Evolutionary conservation across 2,329 filamentous ascomycete genomes (phyloP), one percentile per base, ranked within the genome.

Genomic region (Ophiosphaerella herpotricha): DNA sequence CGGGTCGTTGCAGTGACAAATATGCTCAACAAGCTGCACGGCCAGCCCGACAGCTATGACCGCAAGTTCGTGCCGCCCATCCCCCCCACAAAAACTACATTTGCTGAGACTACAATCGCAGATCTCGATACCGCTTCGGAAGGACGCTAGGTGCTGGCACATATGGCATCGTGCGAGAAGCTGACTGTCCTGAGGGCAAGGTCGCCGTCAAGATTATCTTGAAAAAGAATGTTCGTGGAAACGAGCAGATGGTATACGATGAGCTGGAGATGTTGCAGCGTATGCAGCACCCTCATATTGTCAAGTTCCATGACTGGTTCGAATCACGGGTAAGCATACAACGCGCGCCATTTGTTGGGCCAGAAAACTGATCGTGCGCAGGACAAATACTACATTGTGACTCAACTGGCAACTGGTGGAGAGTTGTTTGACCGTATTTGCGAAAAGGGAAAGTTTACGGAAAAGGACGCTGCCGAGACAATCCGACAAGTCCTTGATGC

Each of bases 341-440:
- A 29, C 16, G 9, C 7, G 23, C 21, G 34, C 13, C 16, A 36
- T 11, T 13, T 36, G 31, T 37, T 11, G 36, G 32, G 18, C 26
- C 16, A 29, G 36, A 52, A 47, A 24, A 57, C 63, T 68, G 48
- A 67, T 55, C 48, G 12, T 16, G 42, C 24, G 26, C 64, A 96
- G 91, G 94, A 99, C 80, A 99, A 99, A 80, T 99, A 96, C 79
- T 99, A 99, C 75, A 97, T 99, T 63, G 92, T 99, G 64, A 99
- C 94, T 29, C 89, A 99, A 75, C 82, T 99, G 48, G 94, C 94
- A 36, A 96, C 90, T 0, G 94, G 94, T 61, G 94, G 94, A 73
- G 94, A 99, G 78, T 79, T 99, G 57, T 99, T 99, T 75, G 94
- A 99, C 70, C 88, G 95, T 48, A 99, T 99, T 66, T 99, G 94